Base-by-base conservation (phyloP, 179 eudicot genomes). In the Vitellaria paradoxa region DNA sequence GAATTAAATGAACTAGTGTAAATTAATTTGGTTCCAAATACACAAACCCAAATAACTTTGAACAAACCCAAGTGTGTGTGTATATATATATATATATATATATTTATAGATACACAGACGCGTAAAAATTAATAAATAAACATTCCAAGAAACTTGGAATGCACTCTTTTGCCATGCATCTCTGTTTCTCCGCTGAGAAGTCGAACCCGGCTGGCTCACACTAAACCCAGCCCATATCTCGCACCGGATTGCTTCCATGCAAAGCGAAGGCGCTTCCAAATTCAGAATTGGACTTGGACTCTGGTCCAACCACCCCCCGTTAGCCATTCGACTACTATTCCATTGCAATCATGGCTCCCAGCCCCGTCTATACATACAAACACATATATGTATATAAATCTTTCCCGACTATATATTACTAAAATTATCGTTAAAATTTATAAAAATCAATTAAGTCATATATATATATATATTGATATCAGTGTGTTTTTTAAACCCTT, bases 331-430 rank as follows among this genome's bases (percentile, higher is more conserved):
- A n/a, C 37, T 60, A 14, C 69, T 18, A 50, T 75, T 50, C 62
- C 45, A 75, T 75, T 75, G 71, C 65, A 65, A 75, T 65, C 12
- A 52, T 65, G 52, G 65, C 62, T 18, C 78, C 78, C 24, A 18
- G 1, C 23, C 40, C 30, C 0, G 40, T 9, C 24, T 60, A 11
- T 47, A 18, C 37, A 50, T 21, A 26, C 47, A 30, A 50, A 18
- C 1, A 64, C 8, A 24, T 24, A 46, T 60, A 42, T 60, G 52
- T 47, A 26, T 5, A 47, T 14, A 74, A 7, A 21, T 20, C 37
- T 30, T 30, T 0, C 1, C 1, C 37, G 2, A 2, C 1, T 30
- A n/a, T 30, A 30, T 30, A 30, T 30, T 30, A 2, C 37, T 30
- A 30, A 30, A 30, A 30, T 30, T 30, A 30, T 30, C 1, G 37